A percentile compares a stretch with the other conserved stretches of the same genome.
Conservation (phyloP, 805 yeast species). For the Candida namnaoensis region DNA sequence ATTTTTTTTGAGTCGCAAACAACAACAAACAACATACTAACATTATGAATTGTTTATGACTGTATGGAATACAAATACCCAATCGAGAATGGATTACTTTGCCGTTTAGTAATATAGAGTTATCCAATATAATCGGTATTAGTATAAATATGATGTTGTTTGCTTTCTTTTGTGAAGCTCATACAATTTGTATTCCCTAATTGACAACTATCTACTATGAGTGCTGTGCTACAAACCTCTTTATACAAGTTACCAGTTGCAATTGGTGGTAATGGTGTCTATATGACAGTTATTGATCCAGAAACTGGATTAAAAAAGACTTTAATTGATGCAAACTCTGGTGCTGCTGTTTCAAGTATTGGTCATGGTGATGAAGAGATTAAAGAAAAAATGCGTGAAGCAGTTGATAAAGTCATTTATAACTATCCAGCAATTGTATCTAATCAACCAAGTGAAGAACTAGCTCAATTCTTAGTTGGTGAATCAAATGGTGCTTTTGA, state of each 20-base stretch:
- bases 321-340: conserved; percentile 36
- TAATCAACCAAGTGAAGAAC: conserved; percentile 31
- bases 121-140: too few relatives aligned
- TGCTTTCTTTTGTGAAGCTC: too few relatives aligned
- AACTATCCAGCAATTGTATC: conserved; percentile 24
- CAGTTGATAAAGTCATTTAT: conserved; percentile 27
- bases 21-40: too few relatives aligned
- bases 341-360: conserved; percentile 42
- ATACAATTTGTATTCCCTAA: too few relatives aligned
- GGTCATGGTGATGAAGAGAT: conserved; percentile 36
- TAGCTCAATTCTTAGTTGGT: conserved; percentile 32
- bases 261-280: conserved; percentile 20
- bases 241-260: background rate
- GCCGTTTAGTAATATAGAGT: too few relatives aligned
- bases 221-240: too few relatives aligned
- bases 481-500: conserved; percentile 27
- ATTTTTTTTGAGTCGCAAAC: too few relatives aligned
- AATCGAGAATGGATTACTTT: too few relatives aligned
- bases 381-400: conserved; percentile 25
- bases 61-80: too few relatives aligned
- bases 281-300: conserved; percentile 32
- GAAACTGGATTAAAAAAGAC: conserved; percentile 25
- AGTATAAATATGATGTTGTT: too few relatives aligned
- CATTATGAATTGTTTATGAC: too few relatives aligned
- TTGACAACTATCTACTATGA: too few relatives aligned